Conservation (phyloP, 1,284 basidiomycete species). For the Puccinia hordei region DNA sequence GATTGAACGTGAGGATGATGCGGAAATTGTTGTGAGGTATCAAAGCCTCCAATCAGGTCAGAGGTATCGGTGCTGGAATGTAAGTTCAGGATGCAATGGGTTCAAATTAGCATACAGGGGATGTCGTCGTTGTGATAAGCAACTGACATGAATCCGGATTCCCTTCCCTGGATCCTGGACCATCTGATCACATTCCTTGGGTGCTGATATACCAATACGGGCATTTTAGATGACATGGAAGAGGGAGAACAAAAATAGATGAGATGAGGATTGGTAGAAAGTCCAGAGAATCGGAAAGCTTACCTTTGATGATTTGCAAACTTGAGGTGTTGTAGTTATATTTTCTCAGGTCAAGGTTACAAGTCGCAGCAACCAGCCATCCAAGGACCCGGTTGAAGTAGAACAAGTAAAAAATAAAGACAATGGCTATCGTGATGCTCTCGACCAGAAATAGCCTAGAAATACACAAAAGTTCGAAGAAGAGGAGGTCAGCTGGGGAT, state of each 20-base stretch:
- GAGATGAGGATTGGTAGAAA: not conserved
- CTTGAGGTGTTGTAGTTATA: conserved; percentile 69
- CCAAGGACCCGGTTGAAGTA: conserved; percentile 84
- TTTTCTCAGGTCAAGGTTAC: conserved; percentile 74
- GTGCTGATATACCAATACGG: too few relatives aligned
- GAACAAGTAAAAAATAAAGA: conserved; percentile 75
- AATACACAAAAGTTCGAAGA: conserved; percentile 58
- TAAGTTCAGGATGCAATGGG: conserved; percentile 53
- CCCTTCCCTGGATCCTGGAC: too few relatives aligned
- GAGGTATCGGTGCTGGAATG: too few relatives aligned
- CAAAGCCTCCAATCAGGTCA: too few relatives aligned
- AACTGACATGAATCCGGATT: too few relatives aligned
- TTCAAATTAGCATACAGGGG: conserved; percentile 38
- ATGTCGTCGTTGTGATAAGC: conserved; percentile 42
- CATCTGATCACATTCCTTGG: too few relatives aligned
- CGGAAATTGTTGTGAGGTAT: too few relatives aligned
- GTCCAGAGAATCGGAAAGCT: too few relatives aligned
- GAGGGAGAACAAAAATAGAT: not conserved
- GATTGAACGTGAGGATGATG: too few relatives aligned
- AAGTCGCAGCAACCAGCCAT: too few relatives aligned
- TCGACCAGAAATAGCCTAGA: too few relatives aligned
- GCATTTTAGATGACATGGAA: conserved; percentile 74
- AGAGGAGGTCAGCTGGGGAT: conserved; percentile 21
- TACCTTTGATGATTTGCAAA: conserved; percentile 68
- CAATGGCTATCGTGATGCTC: conserved; percentile 72